Conservation (phyloP, 345 rosid genomes). For the Syzygium oleosum region DNA sequence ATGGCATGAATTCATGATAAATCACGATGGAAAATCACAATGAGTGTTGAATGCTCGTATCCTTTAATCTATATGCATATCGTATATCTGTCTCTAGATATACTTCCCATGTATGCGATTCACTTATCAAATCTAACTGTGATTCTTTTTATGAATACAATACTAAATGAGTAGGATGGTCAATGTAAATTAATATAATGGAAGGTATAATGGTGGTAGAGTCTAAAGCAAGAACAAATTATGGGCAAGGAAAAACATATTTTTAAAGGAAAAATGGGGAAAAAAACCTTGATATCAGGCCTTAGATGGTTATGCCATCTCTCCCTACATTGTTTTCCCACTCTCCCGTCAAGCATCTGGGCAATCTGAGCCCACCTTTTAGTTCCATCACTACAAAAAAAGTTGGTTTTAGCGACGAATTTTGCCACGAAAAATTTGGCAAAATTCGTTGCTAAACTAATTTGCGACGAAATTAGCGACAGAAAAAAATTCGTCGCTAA, state of each 20-base stretch:
- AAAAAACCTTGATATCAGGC: not conserved
- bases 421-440: too few species aligned
- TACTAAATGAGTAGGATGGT: not conserved
- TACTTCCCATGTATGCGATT: not conserved
- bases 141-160: not conserved
- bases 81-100: not conserved
- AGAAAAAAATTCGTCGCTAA: too few species aligned
- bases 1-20: not conserved
- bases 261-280: too few species aligned
- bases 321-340: slow-evolving; percentile 1
- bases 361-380: slow-evolving; percentile 3
- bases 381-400: too few species aligned
- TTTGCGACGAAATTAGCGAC: too few species aligned
- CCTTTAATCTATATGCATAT: not conserved
- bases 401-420: too few species aligned
- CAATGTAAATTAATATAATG: not conserved
- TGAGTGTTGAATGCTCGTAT: not conserved
- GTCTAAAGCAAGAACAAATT: not conserved
- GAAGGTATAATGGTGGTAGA: not conserved
- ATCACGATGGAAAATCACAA: not conserved
- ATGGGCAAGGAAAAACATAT: not conserved
- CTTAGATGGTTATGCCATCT: not conserved
- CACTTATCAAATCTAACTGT: not conserved
- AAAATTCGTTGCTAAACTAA: too few species aligned
- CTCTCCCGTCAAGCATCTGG: not conserved